Evolutionary conservation across 2,329 filamentous ascomycete genomes (phyloP), one percentile per base, ranked within the genome.

Genomic region (Penicillium aurantiogriseum): DNA sequence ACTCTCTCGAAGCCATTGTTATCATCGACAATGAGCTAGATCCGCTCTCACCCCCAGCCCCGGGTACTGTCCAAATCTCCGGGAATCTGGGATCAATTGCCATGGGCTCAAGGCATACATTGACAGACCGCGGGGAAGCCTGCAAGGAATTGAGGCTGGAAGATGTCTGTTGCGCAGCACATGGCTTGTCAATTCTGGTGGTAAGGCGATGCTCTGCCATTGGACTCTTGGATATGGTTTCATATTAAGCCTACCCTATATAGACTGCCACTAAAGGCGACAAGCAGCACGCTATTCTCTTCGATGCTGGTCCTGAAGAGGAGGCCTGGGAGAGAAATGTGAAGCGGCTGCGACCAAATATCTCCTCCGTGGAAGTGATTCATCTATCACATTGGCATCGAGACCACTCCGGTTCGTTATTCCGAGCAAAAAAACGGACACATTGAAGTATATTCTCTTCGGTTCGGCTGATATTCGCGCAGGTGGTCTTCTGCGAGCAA

Each of bases 1-100:
- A 81, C 66, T 68, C 71, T 5, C 71, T 83, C 29, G 79, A 82
- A 35, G 77, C 81, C 25, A 68, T 75, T 5, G 75, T 83, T 33
- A 78, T 85, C 56, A 76, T 85, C 56, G 80, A 83, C 67, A 81
- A 85, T 71, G 82, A 84, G 58, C 71, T 83, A 42, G 81, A 85
- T 61, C 76, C 79, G 4, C 76, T 84, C 56, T 83, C 81, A 1
- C 75, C 78, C 2, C 73, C 76, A 19, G 71, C 78, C 0, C 75
- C 78, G 21, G 71, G 77, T 8, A 76, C 74, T 2, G 73, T 82
- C 44, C 69, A 77, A 25, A 69, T 80, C 27, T 62, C 70, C 0
- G 78, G 80, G 13, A 73, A 74, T 23, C 69, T 83, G 62, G 72
- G 73, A 29, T 74, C 76, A 15, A 69, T 81, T 3, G 77, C 75